Evolutionary conservation across 208 protist genomes (phyloP).

Genomic region (Eutreptiella sp.): DNA sequence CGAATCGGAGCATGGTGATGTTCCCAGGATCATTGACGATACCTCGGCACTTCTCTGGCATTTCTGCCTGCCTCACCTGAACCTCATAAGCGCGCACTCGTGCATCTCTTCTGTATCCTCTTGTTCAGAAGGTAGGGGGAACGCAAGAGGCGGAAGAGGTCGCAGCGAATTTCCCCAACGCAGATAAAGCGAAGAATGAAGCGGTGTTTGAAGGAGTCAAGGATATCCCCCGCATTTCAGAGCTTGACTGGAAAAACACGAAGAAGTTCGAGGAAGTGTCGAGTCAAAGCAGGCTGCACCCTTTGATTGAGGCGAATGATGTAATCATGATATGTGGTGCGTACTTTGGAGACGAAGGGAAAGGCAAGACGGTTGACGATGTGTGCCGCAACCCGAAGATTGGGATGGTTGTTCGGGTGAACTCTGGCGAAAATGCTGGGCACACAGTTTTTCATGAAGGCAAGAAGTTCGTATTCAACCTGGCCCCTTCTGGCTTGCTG

Average conservation of each 20-base stretch:
- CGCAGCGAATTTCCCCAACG: no score
- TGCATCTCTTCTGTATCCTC: no score
- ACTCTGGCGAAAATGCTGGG: slow-evolving; percentile 81
- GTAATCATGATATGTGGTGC: slow-evolving; percentile 78
- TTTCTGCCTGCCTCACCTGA: no score
- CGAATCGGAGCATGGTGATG: no score
- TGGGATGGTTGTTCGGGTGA: slow-evolving; percentile 73
- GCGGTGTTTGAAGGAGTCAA: slow-evolving; percentile 61
- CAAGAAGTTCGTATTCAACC: slow-evolving; percentile 79
- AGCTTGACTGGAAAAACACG: slow-evolving; percentile 57
- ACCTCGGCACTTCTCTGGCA: no score
- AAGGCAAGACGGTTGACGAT: slow-evolving; percentile 81
- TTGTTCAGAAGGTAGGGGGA: no score
- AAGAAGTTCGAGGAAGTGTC: slow-evolving; percentile 59
- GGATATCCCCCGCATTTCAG: slow-evolving; percentile 47
- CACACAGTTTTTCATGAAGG: slow-evolving; percentile 77
- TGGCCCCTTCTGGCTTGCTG: slow-evolving; percentile 71
- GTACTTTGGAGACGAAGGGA: slow-evolving; percentile 84
- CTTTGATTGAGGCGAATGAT: slow-evolving; percentile 60
- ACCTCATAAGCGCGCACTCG: no score
- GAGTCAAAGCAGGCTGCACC: slow-evolving; percentile 60
- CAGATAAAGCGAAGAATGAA: no score
- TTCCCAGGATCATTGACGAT: no score
- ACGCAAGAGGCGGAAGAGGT: no score
- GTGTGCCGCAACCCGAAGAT: slow-evolving; percentile 64